Conservation (phyloP, 768 basidiomycete species). For the Pleurotus tuber-regium region DNA sequence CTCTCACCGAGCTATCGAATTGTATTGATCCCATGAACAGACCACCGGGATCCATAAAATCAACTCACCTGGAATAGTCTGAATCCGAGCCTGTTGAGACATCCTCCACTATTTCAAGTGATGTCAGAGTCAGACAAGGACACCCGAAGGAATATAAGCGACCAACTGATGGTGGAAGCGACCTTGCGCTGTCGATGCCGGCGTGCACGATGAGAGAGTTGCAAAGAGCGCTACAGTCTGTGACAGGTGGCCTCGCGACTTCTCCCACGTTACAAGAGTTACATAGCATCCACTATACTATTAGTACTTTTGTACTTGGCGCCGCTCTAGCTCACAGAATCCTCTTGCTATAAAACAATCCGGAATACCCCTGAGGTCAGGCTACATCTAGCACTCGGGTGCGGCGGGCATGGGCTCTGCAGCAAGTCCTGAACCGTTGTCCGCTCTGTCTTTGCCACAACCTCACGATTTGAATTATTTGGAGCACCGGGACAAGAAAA, state of each 20-base stretch:
- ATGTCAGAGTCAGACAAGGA: constrained; percentile 3
- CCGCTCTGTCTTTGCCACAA: background rate
- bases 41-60: constrained; percentile 3
- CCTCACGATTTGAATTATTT: constrained; percentile 4
- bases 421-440: background rate
- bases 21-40: constrained; percentile 14
- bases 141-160: background rate
- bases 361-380: too few relatives aligned
- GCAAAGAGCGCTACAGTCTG: background rate
- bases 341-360: too few relatives aligned
- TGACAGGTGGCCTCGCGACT: constrained; percentile 2
- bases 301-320: too few relatives aligned
- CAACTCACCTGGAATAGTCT: constrained; percentile 87
- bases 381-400: background rate
- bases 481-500: constrained; percentile 3
- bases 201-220: background rate
- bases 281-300: too few relatives aligned
- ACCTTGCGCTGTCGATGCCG: background rate
- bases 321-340: too few relatives aligned
- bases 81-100: constrained; percentile 92
- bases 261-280: too few relatives aligned
- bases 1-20: constrained; percentile 35
- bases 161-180: constrained; percentile 5
- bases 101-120: constrained; percentile 63
- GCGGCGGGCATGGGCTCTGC: background rate